These are phyloP conservation scores for Aspergillus biplanus DNA, from an alignment of 495 filamentous ascomycete species.

Conservation along the genomic window DNA sequence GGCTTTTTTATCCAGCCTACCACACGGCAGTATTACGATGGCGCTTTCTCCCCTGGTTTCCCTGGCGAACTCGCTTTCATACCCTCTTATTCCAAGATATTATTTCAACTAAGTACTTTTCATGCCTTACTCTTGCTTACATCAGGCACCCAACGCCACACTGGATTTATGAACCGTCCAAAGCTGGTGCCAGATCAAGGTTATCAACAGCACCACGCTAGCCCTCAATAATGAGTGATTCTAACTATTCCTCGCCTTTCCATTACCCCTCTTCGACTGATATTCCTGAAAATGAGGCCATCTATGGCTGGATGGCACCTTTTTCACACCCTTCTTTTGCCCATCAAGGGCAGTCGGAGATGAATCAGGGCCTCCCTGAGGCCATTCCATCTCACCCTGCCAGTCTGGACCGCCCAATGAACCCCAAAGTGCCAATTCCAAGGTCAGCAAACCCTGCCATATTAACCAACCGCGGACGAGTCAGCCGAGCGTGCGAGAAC, in stretches of 20 bases:
- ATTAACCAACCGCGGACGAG: conserved; percentile 42
- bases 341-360: conserved; percentile 23
- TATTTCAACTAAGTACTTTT: neutral
- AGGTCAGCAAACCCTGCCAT: conserved; percentile 32
- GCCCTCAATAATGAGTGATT: conserved; percentile 34
- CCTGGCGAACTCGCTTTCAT: neutral
- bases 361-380: conserved; percentile 23
- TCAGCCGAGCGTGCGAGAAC: conserved; percentile 68
- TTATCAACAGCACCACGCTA: conserved; percentile 14
- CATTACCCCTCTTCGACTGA: conserved; percentile 27
- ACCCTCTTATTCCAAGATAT: neutral
- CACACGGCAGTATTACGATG: conserved; percentile 25
- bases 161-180: neutral
- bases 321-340: conserved; percentile 24
- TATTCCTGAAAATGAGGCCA: conserved; percentile 27
- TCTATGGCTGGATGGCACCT: conserved; percentile 26
- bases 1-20: conserved; percentile 45
- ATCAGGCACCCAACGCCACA: conserved; percentile 4
- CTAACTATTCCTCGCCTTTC: conserved; percentile 27
- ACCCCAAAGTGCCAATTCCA: conserved; percentile 46
- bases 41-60: too few species aligned
- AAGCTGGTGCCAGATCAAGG: neutral
- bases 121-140: neutral
- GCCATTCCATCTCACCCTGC: conserved; percentile 18
- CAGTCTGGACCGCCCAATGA: conserved; percentile 27